These are phyloP conservation scores for Chaetomium globosum DNA, from an alignment of 2,329 filamentous ascomycete species.

Conservation along the genomic window DNA sequence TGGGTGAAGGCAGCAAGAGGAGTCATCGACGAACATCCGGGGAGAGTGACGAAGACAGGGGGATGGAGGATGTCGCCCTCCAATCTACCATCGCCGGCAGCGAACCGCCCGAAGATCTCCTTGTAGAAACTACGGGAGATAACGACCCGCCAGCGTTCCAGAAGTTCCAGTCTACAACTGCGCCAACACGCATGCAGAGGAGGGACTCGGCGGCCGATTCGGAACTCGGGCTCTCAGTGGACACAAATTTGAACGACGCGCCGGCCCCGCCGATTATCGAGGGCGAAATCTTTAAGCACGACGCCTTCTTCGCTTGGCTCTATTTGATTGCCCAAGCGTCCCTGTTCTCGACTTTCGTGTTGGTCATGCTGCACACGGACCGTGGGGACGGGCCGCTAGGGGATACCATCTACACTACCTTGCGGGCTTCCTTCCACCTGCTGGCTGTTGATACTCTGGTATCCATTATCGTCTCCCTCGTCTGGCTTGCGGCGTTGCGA, in stretches of 20 bases:
- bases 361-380: slow-evolving; percentile 85
- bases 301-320: slow-evolving; percentile 88
- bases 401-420: slow-evolving; percentile 90
- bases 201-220: slow-evolving; percentile 52
- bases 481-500: slow-evolving; percentile 86
- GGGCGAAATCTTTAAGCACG: slow-evolving; percentile 75
- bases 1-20: slow-evolving; percentile 38
- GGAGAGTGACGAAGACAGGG: slow-evolving; percentile 49
- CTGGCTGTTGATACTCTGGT: slow-evolving; percentile 89
- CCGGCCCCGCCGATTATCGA: slow-evolving; percentile 52
- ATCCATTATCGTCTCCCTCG: slow-evolving; percentile 80
- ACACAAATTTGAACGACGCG: slow-evolving; percentile 44
- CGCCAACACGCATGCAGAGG: slow-evolving; percentile 46
- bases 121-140: slow-evolving; percentile 56
- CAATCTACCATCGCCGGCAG: slow-evolving; percentile 66
- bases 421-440: slow-evolving; percentile 85
- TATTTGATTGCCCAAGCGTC: slow-evolving; percentile 83
- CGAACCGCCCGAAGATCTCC: slow-evolving; percentile 63
- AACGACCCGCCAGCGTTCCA: slow-evolving; percentile 65
- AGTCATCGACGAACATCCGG: slow-evolving; percentile 38
- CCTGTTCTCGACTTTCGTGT: slow-evolving; percentile 82
- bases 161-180: slow-evolving; percentile 52
- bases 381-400: slow-evolving; percentile 72
- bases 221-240: slow-evolving; percentile 50
- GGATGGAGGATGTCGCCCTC: slow-evolving; percentile 85